Evolutionary conservation across 164 flowering plant species (phyloP).

Genomic region (Nelumbo lutea): DNA sequence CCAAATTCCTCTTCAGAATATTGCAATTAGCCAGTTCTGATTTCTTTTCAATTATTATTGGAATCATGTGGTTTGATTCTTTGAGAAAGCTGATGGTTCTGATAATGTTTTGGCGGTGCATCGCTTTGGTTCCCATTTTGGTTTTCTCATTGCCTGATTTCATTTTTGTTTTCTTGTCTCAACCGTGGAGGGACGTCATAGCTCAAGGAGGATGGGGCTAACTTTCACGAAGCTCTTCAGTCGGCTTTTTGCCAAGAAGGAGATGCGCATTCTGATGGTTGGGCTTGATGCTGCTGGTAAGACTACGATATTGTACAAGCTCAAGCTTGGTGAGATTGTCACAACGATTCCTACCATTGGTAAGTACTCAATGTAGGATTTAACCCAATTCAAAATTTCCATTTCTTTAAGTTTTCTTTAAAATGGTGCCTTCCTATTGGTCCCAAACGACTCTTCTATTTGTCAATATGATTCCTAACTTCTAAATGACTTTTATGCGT

Average conservation of each 20-base stretch:
- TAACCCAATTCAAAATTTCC: neutral
- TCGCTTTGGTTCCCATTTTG: neutral
- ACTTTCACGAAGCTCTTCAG: constrained; percentile 63
- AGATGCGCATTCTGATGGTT: constrained; percentile 75
- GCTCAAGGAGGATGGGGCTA: constrained; percentile 40
- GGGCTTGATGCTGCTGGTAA: constrained; percentile 80
- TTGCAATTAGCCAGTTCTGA: neutral
- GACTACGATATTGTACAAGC: constrained; percentile 71
- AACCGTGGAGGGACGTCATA: neutral
- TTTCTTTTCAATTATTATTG: neutral
- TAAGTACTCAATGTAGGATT: constrained; percentile 19
- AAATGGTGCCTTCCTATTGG: neutral
- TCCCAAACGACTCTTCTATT: too few relatives aligned
- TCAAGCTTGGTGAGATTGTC: constrained; percentile 71
- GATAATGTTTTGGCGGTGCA: too few relatives aligned
- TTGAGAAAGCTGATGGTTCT: neutral
- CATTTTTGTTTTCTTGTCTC: neutral
- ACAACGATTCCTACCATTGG: constrained; percentile 78
- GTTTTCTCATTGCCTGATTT: neutral
- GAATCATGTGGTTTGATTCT: neutral
- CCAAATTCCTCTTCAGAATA: neutral
- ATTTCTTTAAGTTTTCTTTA: neutral
- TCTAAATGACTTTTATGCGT: too few relatives aligned
- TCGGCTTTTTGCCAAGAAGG: constrained; percentile 65
- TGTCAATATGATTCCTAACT: too few relatives aligned